Evolutionary conservation across 768 basidiomycete species (phyloP).

Genomic region (Melanogaster broomeanus): DNA sequence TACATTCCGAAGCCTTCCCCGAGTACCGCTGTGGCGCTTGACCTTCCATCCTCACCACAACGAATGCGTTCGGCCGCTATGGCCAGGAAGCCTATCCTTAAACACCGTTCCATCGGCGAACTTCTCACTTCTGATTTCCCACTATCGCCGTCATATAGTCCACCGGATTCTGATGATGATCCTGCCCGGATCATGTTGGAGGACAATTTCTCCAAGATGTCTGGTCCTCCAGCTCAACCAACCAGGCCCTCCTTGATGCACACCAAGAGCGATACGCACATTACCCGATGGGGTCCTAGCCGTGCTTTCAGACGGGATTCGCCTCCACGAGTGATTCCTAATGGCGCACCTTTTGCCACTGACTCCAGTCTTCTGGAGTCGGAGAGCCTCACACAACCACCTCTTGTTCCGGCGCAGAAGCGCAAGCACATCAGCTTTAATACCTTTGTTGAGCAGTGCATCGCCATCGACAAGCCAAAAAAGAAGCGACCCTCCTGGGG

Average conservation of each 20-base stretch:
- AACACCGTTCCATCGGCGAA: conserved; percentile 91
- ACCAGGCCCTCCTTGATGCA: conserved; percentile 67
- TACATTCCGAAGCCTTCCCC: conserved; percentile 53
- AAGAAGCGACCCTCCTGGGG: conserved; percentile 32
- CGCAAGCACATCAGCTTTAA: conserved; percentile 97
- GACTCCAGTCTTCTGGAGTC: conserved; percentile 14
- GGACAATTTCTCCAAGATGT: conserved; percentile 11
- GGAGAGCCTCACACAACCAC: conserved; percentile 16
- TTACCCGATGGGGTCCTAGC: conserved; percentile 54
- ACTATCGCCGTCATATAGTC: conserved; percentile 61
- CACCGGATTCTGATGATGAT: conserved; percentile 52
- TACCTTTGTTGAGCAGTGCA: conserved; percentile 96
- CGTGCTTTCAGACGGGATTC: conserved; percentile 59
- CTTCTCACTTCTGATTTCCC: conserved; percentile 78
- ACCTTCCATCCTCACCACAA: conserved; percentile 33
- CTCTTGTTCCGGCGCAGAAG: conserved; percentile 38
- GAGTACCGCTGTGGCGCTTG: conserved; percentile 36
- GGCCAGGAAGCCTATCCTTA: conserved; percentile 85
- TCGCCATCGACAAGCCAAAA: conserved; percentile 81
- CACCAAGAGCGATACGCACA: conserved; percentile 88
- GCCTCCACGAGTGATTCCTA: conserved; percentile 58
- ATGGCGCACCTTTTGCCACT: conserved; percentile 5
- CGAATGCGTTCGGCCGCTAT: conserved; percentile 12
- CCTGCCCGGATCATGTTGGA: conserved; percentile 18
- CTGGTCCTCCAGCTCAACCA: not conserved